Conservation (phyloP, 2,329 filamentous ascomycete species). For the Arthrinium puccinioides region DNA sequence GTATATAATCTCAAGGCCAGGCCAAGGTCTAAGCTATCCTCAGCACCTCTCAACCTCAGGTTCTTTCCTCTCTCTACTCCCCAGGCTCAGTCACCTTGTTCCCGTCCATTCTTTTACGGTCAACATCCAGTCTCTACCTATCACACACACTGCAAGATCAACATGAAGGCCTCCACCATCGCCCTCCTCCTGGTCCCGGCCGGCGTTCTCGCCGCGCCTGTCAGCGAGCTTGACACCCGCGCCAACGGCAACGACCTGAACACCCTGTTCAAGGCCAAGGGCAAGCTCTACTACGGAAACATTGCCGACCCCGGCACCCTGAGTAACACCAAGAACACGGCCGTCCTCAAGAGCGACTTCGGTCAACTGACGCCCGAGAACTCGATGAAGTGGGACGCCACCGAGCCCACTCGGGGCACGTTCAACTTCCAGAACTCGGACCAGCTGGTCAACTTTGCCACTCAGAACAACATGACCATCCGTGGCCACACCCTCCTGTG, state of each 20-base stretch:
- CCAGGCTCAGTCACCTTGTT: slow-evolving; percentile 3
- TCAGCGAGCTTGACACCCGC: not conserved
- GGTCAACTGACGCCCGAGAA: slow-evolving; percentile 62
- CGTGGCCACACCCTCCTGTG: slow-evolving; percentile 62
- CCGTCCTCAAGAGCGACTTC: slow-evolving; percentile 53
- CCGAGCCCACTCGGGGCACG: slow-evolving; percentile 27
- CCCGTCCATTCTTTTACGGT: slow-evolving; percentile 2
- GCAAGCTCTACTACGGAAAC: slow-evolving; percentile 60
- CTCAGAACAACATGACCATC: slow-evolving; percentile 46
- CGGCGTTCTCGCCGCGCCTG: slow-evolving; percentile 24
- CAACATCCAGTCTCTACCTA: not conserved
- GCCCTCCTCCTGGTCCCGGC: slow-evolving; percentile 27
- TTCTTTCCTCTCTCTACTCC: not conserved
- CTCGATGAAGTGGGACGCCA: slow-evolving; percentile 62
- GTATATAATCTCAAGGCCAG: no score
- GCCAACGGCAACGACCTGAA: slow-evolving; percentile 15
- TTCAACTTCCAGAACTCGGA: slow-evolving; percentile 53
- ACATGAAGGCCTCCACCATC: slow-evolving; percentile 22
- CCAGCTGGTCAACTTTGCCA: slow-evolving; percentile 51
- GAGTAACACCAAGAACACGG: slow-evolving; percentile 37
- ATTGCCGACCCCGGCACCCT: slow-evolving; percentile 48
- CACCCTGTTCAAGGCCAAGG: slow-evolving; percentile 48
- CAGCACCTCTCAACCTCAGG: no score
- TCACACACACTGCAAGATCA: slow-evolving; percentile 2
- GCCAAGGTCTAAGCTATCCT: no score